These are phyloP conservation scores for Echinosophora koreensis DNA, from an alignment of 306 rosid genomes.

Conservation along the genomic window DNA sequence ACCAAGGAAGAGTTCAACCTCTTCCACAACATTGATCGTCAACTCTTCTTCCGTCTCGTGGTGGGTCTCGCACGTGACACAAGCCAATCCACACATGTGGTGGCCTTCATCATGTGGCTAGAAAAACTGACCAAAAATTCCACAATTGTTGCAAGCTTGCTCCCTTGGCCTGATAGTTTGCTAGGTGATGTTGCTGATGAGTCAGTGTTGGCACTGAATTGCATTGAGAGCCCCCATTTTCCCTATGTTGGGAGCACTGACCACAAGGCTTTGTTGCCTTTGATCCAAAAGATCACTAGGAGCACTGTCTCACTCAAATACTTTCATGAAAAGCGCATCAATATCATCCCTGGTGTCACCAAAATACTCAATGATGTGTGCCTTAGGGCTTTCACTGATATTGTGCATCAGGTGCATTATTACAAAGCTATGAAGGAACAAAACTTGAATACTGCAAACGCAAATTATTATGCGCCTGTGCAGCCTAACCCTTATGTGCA, in stretches of 20 bases:
- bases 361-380: slow-evolving; percentile 54
- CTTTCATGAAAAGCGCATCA: slow-evolving; percentile 49
- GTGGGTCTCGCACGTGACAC: slow-evolving; percentile 55
- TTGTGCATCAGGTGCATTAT: slow-evolving; percentile 40
- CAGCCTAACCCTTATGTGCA: background rate
- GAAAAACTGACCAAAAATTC: slow-evolving; percentile 45
- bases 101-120: slow-evolving; percentile 75
- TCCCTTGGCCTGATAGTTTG: slow-evolving; percentile 43
- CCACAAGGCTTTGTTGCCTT: slow-evolving; percentile 37
- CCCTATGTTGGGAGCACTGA: background rate
- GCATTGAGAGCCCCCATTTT: slow-evolving; percentile 49
- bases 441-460: background rate
- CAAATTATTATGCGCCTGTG: background rate
- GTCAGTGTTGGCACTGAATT: slow-evolving; percentile 43
- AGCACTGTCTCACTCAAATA: slow-evolving; percentile 42
- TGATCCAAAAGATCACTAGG: slow-evolving; percentile 46
- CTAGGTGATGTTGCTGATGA: slow-evolving; percentile 55
- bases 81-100: slow-evolving; percentile 48
- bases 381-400: slow-evolving; percentile 58
- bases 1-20: slow-evolving; percentile 58
- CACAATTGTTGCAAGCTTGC: slow-evolving; percentile 42
- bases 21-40: slow-evolving; percentile 70
- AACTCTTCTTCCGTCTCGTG: slow-evolving; percentile 60
- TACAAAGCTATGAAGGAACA: background rate
- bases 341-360: slow-evolving; percentile 35